Conservation (phyloP, 768 basidiomycete species). For the Amyloporia xantha region DNA sequence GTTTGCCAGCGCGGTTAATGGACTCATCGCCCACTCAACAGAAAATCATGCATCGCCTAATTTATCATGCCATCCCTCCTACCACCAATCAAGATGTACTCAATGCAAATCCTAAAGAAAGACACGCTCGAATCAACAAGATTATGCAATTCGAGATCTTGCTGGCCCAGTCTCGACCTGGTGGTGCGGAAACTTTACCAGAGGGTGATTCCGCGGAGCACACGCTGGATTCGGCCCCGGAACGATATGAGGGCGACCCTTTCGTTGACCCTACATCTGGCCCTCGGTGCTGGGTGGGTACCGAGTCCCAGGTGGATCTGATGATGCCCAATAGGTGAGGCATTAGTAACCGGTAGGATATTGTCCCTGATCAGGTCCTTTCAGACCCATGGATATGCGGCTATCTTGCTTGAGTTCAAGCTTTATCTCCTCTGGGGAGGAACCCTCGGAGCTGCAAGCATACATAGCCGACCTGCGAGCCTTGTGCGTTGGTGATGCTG, state of each 20-base stretch:
- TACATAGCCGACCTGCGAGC: constrained; percentile 34
- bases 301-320: constrained; percentile 36
- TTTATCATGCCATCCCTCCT: constrained; percentile 35
- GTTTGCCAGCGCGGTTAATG: constrained; percentile 33
- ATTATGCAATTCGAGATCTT: constrained; percentile 17
- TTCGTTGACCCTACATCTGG: constrained; percentile 5
- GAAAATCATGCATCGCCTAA: constrained; percentile 37
- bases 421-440: constrained; percentile 22
- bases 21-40: constrained; percentile 26
- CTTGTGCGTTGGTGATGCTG: constrained; percentile 35
- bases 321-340: constrained; percentile 55
- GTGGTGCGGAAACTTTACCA: too few relatives aligned
- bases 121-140: neutral
- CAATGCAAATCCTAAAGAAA: neutral
- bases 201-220: too few relatives aligned
- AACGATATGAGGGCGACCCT: too few relatives aligned
- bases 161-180: constrained; percentile 7
- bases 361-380: constrained; percentile 1
- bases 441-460: constrained; percentile 35
- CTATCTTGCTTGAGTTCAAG: constrained; percentile 34
- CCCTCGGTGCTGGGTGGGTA: constrained; percentile 30
- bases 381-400: constrained; percentile 53
- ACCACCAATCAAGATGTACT: neutral
- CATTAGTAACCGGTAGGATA: neutral
- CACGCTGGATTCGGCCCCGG: too few relatives aligned